Conservation (phyloP, 106 monocot species). For the Apostasia ramifera region DNA sequence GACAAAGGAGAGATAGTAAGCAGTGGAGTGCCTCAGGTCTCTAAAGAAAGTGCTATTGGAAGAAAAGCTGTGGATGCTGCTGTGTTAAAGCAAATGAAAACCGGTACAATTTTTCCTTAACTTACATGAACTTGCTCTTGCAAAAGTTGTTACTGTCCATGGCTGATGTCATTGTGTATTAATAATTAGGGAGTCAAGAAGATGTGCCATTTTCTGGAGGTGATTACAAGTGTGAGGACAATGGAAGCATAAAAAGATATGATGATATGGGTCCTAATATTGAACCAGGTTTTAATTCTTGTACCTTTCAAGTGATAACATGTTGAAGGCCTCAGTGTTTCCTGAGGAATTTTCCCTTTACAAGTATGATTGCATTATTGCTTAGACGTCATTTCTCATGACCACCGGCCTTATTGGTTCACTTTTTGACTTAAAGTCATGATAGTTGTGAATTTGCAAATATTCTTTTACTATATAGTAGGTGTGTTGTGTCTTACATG, state of each 20-base stretch:
- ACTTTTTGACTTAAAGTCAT: too few species aligned
- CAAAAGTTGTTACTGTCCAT: neutral
- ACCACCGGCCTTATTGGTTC: too few species aligned
- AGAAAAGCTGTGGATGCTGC: constrained; percentile 29
- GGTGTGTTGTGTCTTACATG: too few species aligned
- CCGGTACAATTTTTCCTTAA: constrained; percentile 21
- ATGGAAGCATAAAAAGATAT: constrained; percentile 13
- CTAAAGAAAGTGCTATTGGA: constrained; percentile 60
- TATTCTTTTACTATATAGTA: too few species aligned
- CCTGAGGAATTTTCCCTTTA: too few species aligned
- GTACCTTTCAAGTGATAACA: neutral
- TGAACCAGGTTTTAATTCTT: neutral
- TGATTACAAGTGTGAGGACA: constrained; percentile 27
- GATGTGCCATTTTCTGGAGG: constrained; percentile 25
- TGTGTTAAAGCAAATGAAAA: constrained; percentile 29
- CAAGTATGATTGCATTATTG: too few species aligned
- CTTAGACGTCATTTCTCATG: too few species aligned
- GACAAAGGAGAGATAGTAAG: constrained; percentile 83
- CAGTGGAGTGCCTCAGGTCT: constrained; percentile 50
- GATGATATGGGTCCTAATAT: neutral
- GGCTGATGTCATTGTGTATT: constrained; percentile 1
- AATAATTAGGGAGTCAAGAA: constrained; percentile 35
- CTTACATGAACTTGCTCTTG: constrained; percentile 1
- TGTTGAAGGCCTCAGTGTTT: neutral
- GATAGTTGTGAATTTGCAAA: too few species aligned